Evolutionary conservation across 192 early-diverging fungal genomes (phyloP), one percentile per base, ranked within the genome.

Genomic region (Rhizophagus sp.): DNA sequence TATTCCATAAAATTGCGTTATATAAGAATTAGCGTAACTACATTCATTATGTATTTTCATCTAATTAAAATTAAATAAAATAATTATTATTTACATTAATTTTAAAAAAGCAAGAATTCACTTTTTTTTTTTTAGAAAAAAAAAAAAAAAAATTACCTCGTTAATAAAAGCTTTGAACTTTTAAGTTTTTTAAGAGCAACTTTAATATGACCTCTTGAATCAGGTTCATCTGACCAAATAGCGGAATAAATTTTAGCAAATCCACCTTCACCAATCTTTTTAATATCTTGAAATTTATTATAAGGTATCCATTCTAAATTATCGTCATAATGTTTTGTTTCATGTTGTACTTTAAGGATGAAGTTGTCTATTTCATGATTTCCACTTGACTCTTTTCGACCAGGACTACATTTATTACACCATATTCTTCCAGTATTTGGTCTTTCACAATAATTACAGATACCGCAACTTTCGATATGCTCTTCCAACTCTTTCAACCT

Each of bases 281-380:
- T 11, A 44, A 77, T 39, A 47, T 27, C 13, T n/a, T 11, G 0
- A 30, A 77, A 44, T 50, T 10, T 62, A 4, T 50, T 7, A 64
- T 24, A 65, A 30, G 75, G 62, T 22, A 77, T 65, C 75, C 75
- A 77, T 47, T 77, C 63, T n/a, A 77, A 36, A 65, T 57, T n/a
- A 33, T 75, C 12, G n/a, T 17, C 5, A 39, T 34, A 70, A n/a
- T 70, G 17, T 67, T 67, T 12, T 2, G 65, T 67, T 15, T 34
- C 0, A 67, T 15, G 19, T 57, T 57, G 52, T 52, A 41, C 39
- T 47, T 47, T 1, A 47, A 47, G 44, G 0, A 47, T 12, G 11
- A 47, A 47, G 1, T 47, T 10, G 1, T 47, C 44, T 47, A 47
- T 47, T 12, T 12, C 44, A 47, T 47, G 0, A 2, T 12, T 47